Conservation (phyloP, 352 stramenopile species). For the Phytophthora chlamydospora region DNA sequence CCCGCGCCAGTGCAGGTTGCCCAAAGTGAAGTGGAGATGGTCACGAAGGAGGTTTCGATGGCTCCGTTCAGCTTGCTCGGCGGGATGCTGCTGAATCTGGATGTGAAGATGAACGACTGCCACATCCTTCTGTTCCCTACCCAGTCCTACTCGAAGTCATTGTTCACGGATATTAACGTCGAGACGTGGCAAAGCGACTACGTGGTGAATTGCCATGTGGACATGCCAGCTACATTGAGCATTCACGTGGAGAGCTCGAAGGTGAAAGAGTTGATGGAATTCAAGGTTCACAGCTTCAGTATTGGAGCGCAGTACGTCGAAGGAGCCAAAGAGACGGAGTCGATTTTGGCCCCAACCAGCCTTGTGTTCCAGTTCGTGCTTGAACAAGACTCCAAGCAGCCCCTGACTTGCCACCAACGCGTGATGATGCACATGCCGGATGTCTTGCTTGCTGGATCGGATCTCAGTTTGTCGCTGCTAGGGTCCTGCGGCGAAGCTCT, state of each 20-base stretch:
- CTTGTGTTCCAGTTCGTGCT: constrained; percentile 57
- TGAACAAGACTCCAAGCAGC: constrained; percentile 50
- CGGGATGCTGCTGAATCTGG: constrained; percentile 57
- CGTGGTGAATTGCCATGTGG: constrained; percentile 59
- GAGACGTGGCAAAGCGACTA: constrained; percentile 46
- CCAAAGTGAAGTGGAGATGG: constrained; percentile 41
- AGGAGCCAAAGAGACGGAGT: constrained; percentile 41
- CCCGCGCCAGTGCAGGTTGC: constrained; percentile 28
- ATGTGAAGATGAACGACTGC: constrained; percentile 61
- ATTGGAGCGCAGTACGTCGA: constrained; percentile 63
- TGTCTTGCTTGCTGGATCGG: constrained; percentile 66
- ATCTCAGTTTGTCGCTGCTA: constrained; percentile 71
- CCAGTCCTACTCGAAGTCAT: constrained; percentile 52
- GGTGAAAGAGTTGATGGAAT: constrained; percentile 50
- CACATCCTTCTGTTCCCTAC: constrained; percentile 57
- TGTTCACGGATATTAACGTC: constrained; percentile 65
- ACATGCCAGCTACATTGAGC: constrained; percentile 53
- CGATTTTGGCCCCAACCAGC: constrained; percentile 52
- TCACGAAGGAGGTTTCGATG: constrained; percentile 55
- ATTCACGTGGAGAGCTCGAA: constrained; percentile 54
- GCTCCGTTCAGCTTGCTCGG: constrained; percentile 66
- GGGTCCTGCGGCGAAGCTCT: constrained; percentile 61
- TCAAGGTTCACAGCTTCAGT: constrained; percentile 58
- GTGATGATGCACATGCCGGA: constrained; percentile 70
- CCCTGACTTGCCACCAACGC: constrained; percentile 49